Conservation (phyloP, 768 basidiomycete species). For the Lentinula sp. region DNA sequence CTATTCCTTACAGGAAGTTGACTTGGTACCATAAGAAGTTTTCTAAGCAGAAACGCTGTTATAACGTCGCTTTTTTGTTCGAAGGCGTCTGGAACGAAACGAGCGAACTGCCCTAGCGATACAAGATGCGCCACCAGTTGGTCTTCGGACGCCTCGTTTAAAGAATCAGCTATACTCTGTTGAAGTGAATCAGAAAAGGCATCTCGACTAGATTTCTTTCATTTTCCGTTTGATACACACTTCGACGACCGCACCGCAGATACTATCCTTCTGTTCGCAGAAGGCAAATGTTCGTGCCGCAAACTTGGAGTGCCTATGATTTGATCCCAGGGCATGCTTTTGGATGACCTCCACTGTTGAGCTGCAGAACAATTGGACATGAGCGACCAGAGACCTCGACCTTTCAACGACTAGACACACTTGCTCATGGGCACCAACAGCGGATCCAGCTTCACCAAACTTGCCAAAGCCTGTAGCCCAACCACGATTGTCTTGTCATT, state of each 20-base stretch:
- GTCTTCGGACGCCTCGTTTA: constrained; percentile 43
- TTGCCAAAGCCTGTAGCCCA: constrained; percentile 71
- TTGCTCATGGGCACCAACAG: constrained; percentile 51
- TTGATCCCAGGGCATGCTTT: constrained; percentile 52
- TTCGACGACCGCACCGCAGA: constrained; percentile 54
- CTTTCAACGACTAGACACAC: constrained; percentile 34
- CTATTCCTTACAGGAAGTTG: constrained; percentile 30
- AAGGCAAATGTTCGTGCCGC: constrained; percentile 70
- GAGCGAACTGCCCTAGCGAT: constrained; percentile 70
- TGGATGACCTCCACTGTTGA: constrained; percentile 60
- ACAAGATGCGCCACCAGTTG: constrained; percentile 60
- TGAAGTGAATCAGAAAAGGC: not conserved
- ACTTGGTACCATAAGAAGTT: constrained; percentile 57
- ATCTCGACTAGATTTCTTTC: not conserved
- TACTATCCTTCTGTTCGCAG: constrained; percentile 43
- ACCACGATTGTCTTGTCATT: constrained; percentile 48
- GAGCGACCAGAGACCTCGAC: not conserved
- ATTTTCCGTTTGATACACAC: constrained; percentile 31
- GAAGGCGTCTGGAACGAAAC: constrained; percentile 63
- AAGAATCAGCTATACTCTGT: constrained; percentile 52
- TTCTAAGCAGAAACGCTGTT: constrained; percentile 64
- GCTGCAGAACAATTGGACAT: constrained; percentile 26
- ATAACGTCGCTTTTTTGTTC: constrained; percentile 75
- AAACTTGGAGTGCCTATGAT: constrained; percentile 73
- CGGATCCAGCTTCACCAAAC: constrained; percentile 52